Evolutionary conservation across 345 rosid species (phyloP), one percentile per base, ranked within the genome.

Genomic region (Camelina neglecta): DNA sequence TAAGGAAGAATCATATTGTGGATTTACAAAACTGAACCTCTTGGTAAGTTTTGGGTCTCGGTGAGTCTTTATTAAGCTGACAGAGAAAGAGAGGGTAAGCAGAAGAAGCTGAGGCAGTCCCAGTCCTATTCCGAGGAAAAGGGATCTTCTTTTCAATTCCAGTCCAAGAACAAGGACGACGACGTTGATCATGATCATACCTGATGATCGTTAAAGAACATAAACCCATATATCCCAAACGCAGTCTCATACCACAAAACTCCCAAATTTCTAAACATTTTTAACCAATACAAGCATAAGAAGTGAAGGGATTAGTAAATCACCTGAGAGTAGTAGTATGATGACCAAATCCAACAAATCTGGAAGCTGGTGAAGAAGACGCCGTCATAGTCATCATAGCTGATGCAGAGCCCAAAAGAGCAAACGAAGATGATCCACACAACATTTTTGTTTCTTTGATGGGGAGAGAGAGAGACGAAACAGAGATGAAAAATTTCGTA

Each of bases 171-270:
- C 78, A 71, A 79, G 67, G 81, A 79, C 76, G 82, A 79, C 48
- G 82, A 81, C 60, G 85, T 60, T 74, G 84, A 76, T 83, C 84
- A 82, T 84, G 76, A 85, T 81, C 93, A 87, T 81, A 86, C 95
- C 95, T 89, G 93, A 88, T 81, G 84, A 86, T 83, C 82, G 87
- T 85, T 11, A 86, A 90, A 87, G 74, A 87, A 85, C 72, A 85
- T 78, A 88, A 86, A 84, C 80, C 81, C 80, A 85, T 82, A 83
- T 70, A 86, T 83, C 81, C 82, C 84, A 83, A 79, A 82, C 82
- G 65, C 79, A 31, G 49, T 77, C 69, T 71, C 81, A 35, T 48
- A 59, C 83, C 75, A 84, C 72, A 84, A 81, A 78, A 9, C 57
- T 35, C 29, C 39, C 15, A 26, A 41, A 56, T 9, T 59, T 45